Evolutionary conservation across 2,329 filamentous ascomycete species (phyloP).

Genomic region (Thermoascus crustaceus): DNA sequence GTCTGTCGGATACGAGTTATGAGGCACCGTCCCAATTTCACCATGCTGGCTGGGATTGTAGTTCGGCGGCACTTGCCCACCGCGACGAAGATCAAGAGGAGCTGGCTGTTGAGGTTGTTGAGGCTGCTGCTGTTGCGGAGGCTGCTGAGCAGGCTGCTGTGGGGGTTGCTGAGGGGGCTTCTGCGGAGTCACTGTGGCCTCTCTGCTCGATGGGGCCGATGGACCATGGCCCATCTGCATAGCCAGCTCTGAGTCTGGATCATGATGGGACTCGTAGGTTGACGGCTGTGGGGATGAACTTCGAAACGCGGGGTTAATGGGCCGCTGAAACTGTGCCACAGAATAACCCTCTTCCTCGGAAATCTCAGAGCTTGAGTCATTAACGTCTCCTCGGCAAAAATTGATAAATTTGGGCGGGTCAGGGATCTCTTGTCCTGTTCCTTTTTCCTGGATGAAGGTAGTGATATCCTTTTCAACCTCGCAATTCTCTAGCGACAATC

Average conservation of each 20-base stretch:
- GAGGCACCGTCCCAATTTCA: slow-evolving; percentile 63
- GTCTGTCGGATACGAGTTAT: slow-evolving; percentile 89
- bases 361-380: slow-evolving; percentile 71
- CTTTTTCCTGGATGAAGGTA: slow-evolving; percentile 76
- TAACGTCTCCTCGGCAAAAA: slow-evolving; percentile 74
- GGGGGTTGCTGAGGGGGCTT: slow-evolving; percentile 30
- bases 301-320: slow-evolving; percentile 90
- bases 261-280: slow-evolving; percentile 83
- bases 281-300: slow-evolving; percentile 95
- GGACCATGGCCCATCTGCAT: slow-evolving; percentile 58
- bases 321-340: slow-evolving; percentile 89
- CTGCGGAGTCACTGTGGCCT: slow-evolving; percentile 47
- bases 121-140: slow-evolving; percentile 4
- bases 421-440: slow-evolving; percentile 94
- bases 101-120: slow-evolving; percentile 23
- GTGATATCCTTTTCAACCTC: slow-evolving; percentile 95
- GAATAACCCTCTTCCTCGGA: slow-evolving; percentile 93
- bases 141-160: slow-evolving; percentile 15
- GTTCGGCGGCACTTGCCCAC: slow-evolving; percentile 36
- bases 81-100: slow-evolving; percentile 31
- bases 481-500: slow-evolving; percentile 84
- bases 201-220: slow-evolving; percentile 40
- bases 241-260: slow-evolving; percentile 66
- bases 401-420: slow-evolving; percentile 98
- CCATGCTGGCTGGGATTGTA: slow-evolving; percentile 53